A percentile compares a stretch with the other conserved stretches of the same genome.
Evolutionary conservation across 306 rosid genomes (phyloP).

Genomic region (Inga laurina): DNA sequence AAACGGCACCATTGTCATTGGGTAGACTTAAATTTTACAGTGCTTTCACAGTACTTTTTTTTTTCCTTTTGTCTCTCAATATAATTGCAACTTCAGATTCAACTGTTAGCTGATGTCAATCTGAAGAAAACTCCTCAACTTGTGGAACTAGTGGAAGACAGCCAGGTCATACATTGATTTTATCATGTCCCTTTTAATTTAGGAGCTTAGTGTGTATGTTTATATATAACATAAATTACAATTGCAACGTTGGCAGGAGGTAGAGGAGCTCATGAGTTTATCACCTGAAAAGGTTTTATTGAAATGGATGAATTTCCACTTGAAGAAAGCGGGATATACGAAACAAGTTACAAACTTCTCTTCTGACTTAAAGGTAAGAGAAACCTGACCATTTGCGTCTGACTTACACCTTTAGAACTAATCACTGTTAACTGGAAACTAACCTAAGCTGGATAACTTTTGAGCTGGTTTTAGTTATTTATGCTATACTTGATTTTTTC

Average conservation of each 20-base stretch:
- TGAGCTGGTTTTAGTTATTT: constrained; percentile 10
- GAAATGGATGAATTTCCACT: constrained; percentile 99
- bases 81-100: constrained; percentile 71
- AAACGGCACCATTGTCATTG: constrained; percentile 14
- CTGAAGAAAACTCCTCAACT: constrained; percentile 99
- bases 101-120: constrained; percentile 91
- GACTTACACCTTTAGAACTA: constrained; percentile 19
- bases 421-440: neutral
- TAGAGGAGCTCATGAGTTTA: constrained; percentile 93
- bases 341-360: constrained; percentile 97
- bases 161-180: constrained; percentile 57
- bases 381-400: constrained; percentile 14
- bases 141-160: constrained; percentile 93
- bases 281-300: constrained; percentile 91
- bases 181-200: constrained; percentile 11
- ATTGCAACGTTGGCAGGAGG: constrained; percentile 64
- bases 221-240: constrained; percentile 10
- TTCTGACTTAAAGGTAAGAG: constrained; percentile 86
- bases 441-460: neutral
- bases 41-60: constrained; percentile 21
- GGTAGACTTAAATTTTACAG: constrained; percentile 8
- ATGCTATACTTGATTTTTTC: neutral
- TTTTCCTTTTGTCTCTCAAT: constrained; percentile 25
- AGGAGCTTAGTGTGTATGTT: neutral
- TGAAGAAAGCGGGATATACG: constrained; percentile 91